Evolutionary conservation across 2,329 filamentous ascomycete species (phyloP).

Genomic region (Zasmidium cellare): DNA sequence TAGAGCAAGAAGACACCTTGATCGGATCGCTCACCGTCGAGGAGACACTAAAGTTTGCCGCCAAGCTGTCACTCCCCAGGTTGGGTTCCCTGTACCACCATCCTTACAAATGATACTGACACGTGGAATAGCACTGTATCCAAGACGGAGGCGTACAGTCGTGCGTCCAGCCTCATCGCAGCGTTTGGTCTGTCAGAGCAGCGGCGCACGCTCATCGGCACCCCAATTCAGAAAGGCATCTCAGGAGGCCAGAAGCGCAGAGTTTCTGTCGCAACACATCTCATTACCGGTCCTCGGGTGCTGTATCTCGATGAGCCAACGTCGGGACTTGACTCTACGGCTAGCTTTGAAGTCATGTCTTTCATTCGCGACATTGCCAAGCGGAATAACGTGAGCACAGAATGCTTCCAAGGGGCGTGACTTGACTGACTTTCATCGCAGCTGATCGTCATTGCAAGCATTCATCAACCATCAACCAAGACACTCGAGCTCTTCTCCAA

Average conservation of each 20-base stretch:
- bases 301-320: conserved; percentile 82
- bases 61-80: conserved; percentile 57
- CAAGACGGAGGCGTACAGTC: conserved; percentile 56
- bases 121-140: conserved; percentile 51
- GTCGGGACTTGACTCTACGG: conserved; percentile 74
- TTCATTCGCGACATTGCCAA: conserved; percentile 65
- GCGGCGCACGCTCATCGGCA: conserved; percentile 70
- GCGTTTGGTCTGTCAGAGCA: conserved; percentile 71
- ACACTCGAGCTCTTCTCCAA: conserved; percentile 78
- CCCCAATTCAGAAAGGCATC: conserved; percentile 75
- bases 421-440: conserved; percentile 33
- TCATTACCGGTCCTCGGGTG: conserved; percentile 75
- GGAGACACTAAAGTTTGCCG: conserved; percentile 76
- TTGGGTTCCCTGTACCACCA: conserved; percentile 47
- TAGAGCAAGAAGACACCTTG: conserved; percentile 82
- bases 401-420: background rate
- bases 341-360: conserved; percentile 70
- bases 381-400: conserved; percentile 58
- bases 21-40: conserved; percentile 75
- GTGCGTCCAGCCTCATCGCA: conserved; percentile 64
- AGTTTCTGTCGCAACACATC: conserved; percentile 73
- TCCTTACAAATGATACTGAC: conserved; percentile 49
- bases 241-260: conserved; percentile 80
- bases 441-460: conserved; percentile 74
- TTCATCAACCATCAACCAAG: conserved; percentile 77